Base-by-base conservation (phyloP, 257 asterid genomes). In the Striga asiatica region DNA sequence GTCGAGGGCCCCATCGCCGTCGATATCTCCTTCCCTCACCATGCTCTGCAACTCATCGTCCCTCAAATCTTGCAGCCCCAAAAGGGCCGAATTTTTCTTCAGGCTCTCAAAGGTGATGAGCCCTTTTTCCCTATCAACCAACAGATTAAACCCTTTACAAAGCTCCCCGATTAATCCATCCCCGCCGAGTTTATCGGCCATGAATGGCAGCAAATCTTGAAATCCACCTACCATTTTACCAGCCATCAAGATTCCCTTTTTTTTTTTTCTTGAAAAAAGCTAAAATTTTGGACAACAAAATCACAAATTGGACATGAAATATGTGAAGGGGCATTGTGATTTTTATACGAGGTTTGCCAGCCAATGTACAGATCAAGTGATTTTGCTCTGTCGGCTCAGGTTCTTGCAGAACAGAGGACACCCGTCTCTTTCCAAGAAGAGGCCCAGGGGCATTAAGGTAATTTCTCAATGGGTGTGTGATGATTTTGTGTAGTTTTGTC, bases 121-220 rank as follows among this genome's bases (percentile, higher is more conserved):
- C 71, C 81, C 81, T 51, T 58, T 84, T 7, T 78, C 85, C 46
- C 58, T 65, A 38, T 87, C 96, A 94, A 84, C 76, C 25, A 84
- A 45, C 34, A 87, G 67, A 25, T 51, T 50, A 12, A 84, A 87
- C 71, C 96, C 96, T 63, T 84, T 87, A 29, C 93, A 87, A 1
- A 87, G 27, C 49, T 87, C 96, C 49, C 61, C 79, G 0, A 87
- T 84, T 5, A 87, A 74, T 18, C 94, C 93, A 17, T 87, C 93
- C 14, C 93, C 94, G 1, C 96, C 96, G 4, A 83, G 69, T 65
- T 71, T 87, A 48, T 78, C 80, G 0, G 94, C 96, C 82, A 87
- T 84, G 4, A 64, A 31, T 2, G 93, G 93, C 62, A 87, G 43
- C 87, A 81, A 74, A 47, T 87, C 96, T 75, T 78, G 75, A 55